Conservation (phyloP, 139 green algal genomes). For the Chlamydomonas schloesseri region DNA sequence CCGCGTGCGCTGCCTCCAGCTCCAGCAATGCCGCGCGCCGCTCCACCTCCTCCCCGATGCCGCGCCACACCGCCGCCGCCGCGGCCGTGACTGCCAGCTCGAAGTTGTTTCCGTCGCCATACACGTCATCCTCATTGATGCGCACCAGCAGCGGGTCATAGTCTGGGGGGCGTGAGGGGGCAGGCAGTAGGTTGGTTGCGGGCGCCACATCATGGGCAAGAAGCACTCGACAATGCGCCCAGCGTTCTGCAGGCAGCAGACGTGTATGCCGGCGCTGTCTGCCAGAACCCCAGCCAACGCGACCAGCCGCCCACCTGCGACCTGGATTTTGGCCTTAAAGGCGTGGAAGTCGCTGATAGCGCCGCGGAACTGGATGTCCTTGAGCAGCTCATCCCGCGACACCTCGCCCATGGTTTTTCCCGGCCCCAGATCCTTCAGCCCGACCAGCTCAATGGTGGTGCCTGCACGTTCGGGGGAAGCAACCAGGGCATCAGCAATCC, state of each 20-base stretch:
- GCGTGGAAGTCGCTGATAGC: constrained; percentile 86
- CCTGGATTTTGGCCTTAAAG: constrained; percentile 70
- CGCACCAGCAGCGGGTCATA: constrained; percentile 74
- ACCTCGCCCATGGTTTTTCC: constrained; percentile 10
- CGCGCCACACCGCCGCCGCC: constrained; percentile 39
- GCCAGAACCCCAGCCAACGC: no score
- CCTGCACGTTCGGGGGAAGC: constrained; percentile 15
- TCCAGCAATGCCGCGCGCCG: constrained; percentile 34
- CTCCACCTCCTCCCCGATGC: constrained; percentile 43
- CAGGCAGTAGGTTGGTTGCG: no score
- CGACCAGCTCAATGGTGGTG: constrained; percentile 61
- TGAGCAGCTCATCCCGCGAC: constrained; percentile 68
- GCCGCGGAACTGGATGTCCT: constrained; percentile 88
- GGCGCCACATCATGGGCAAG: no score
- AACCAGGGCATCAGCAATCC: background rate
- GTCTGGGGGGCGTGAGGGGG: constrained; percentile 40
- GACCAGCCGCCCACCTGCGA: constrained; percentile 36
- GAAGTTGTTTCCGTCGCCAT: constrained; percentile 89
- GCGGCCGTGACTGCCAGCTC: constrained; percentile 58
- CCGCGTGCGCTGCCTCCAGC: constrained; percentile 47
- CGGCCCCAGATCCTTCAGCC: constrained; percentile 19
- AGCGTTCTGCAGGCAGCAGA: no score
- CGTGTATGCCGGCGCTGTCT: no score
- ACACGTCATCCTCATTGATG: constrained; percentile 83
- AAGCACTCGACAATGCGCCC: no score